Evolutionary conservation across 2,329 filamentous ascomycete species (phyloP), one percentile per base, ranked within the genome.

Genomic region (Scorias spongiosa): DNA sequence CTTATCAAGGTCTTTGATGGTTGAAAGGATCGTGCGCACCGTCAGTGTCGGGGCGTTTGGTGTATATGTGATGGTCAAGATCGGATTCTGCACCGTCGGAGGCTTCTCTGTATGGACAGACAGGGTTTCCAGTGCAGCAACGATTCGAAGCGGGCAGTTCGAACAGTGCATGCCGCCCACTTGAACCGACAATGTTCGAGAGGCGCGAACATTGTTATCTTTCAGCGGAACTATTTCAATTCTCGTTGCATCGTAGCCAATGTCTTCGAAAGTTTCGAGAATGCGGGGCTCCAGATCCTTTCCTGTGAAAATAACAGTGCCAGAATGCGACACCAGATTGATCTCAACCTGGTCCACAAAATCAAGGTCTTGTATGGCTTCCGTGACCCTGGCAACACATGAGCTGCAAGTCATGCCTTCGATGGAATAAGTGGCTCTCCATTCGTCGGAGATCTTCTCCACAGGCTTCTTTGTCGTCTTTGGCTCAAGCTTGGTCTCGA

Each of bases 11-110:
- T 71, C 70, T 44, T 76, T 69, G 42, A 95, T 82, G 1, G 75
- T 71, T 10, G 68, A 64, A 10, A 93, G 66, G 37, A 95, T 84
- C 7, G 76, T 72, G 41, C 89, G 76, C 50, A 93, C 74, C 0
- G 84, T 93, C 54, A 93, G 76, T 1, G 53, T 57, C 0, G 85
- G 83, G 2, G 78, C 69, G 2, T 73, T 59, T 0, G 88, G 85
- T 0, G 66, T 66, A 55, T 95, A 95, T 2, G 66, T 72, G 43
- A 94, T 58, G 51, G 72, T 80, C 38, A 93, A 55, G 28, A 87
- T 73, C 0, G 86, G 83, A 15, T 74, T 68, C 30, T 79, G 63
- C 20, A 75, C 63, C 1, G 77, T 78, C 1, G 77, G 71, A 14
- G 66, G 61, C 26, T 66, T 65, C 34, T 78, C 59, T 11, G 87